Conservation (phyloP, 1,139 yeast species). For the Lizanozyma gosingica region DNA sequence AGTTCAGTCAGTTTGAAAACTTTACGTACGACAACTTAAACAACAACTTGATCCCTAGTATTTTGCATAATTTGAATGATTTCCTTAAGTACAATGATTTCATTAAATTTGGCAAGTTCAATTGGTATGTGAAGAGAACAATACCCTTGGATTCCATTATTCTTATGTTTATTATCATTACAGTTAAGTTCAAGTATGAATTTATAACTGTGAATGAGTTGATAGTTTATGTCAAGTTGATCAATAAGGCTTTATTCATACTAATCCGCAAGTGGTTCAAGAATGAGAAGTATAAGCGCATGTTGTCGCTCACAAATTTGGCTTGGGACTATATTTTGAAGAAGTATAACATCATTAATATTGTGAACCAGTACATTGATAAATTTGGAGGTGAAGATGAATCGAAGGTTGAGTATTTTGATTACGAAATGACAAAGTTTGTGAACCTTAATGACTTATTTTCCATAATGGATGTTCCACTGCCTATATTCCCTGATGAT, state of each 20-base stretch:
- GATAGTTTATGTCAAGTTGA: constrained; percentile 27
- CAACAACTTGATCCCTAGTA: constrained; percentile 46
- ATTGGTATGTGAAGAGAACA: constrained; percentile 53
- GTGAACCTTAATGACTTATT: constrained; percentile 34
- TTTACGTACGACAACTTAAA: constrained; percentile 42
- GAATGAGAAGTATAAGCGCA: constrained; percentile 38
- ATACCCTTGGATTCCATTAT: constrained; percentile 55
- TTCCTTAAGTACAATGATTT: constrained; percentile 42
- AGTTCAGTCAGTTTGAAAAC: constrained; percentile 24
- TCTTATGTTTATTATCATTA: constrained; percentile 41
- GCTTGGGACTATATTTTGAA: constrained; percentile 39
- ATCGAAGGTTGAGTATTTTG: constrained; percentile 26
- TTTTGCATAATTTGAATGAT: constrained; percentile 49
- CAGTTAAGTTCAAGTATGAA: constrained; percentile 43
- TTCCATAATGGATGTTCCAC: constrained; percentile 37
- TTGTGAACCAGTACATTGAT: constrained; percentile 21
- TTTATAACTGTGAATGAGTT: constrained; percentile 24
- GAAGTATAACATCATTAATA: constrained; percentile 22
- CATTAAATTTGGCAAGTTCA: constrained; percentile 41
- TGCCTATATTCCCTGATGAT: constrained; percentile 14
- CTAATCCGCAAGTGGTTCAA: constrained; percentile 39
- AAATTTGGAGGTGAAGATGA: constrained; percentile 5
- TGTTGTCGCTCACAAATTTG: constrained; percentile 33
- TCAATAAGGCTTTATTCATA: constrained; percentile 35
- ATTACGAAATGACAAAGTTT: constrained; percentile 32